Percentiles rank a stretch among this genome's conserved stretches.
Evolutionary conservation across 1,284 basidiomycete species (phyloP).

Genomic region (Malassezia yamatoensis): DNA sequence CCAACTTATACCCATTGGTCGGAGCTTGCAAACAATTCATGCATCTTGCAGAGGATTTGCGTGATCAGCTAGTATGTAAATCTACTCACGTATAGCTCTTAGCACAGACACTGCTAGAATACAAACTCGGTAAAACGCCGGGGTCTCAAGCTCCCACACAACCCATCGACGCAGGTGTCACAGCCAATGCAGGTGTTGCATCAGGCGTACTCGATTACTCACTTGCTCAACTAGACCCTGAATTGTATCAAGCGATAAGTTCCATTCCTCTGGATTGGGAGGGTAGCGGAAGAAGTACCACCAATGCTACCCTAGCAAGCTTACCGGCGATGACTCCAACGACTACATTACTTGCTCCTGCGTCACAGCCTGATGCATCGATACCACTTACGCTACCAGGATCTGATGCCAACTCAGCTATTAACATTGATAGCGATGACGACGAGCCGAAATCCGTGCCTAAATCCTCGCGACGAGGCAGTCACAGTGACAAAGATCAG

Average conservation of each 20-base stretch:
- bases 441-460: neutral
- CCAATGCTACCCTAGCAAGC: neutral
- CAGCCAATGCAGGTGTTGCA: too few relatives aligned
- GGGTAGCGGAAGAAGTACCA: neutral
- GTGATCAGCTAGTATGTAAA: slow-evolving; percentile 4
- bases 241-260: slow-evolving; percentile 9
- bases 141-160: neutral
- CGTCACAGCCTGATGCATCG: neutral
- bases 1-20: neutral
- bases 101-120: slow-evolving; percentile 9
- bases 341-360: neutral
- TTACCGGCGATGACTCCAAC: neutral
- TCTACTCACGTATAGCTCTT: neutral
- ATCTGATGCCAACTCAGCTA: neutral
- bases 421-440: slow-evolving; percentile 11
- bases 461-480: neutral
- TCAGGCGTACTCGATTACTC: neutral
- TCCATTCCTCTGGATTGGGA: slow-evolving; percentile 8
- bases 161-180: too few relatives aligned
- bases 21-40: slow-evolving; percentile 1
- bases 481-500: neutral
- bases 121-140: neutral
- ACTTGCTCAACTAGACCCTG: slow-evolving; percentile 1
- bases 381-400: neutral
- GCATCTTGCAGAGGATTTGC: neutral